These are phyloP conservation scores for Xylaria polymorpha DNA, from an alignment of 2,329 filamentous ascomycete genomes.

Conservation along the genomic window DNA sequence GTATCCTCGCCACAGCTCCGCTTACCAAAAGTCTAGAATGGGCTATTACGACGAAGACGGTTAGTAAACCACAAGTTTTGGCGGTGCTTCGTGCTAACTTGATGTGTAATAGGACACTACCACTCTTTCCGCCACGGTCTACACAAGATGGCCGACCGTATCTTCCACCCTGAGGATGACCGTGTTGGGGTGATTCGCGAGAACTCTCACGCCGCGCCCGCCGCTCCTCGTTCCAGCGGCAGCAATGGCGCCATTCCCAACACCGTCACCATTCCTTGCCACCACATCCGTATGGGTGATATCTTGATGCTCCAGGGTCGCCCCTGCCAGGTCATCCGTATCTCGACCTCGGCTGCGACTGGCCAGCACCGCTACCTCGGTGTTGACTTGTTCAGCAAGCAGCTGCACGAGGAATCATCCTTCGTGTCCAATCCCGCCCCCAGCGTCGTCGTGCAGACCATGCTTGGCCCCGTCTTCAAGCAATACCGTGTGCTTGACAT, in stretches of 20 bases:
- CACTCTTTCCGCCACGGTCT: conserved; percentile 68
- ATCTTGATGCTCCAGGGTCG: conserved; percentile 98
- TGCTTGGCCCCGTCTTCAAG: conserved; percentile 99
- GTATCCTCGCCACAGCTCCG: conserved; percentile 58
- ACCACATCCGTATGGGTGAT: conserved; percentile 99
- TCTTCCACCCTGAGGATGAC: conserved; percentile 61
- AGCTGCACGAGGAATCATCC: conserved; percentile 97
- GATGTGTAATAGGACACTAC: conserved; percentile 61
- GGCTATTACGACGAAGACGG: conserved; percentile 74
- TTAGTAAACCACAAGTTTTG: conserved; percentile 51
- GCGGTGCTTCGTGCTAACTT: conserved; percentile 32
- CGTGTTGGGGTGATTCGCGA: conserved; percentile 62
- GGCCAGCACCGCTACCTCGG: conserved; percentile 99
- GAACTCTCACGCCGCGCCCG: conserved; percentile 47
- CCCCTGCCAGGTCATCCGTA: conserved; percentile 99
- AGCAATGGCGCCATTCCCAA: conserved; percentile 66
- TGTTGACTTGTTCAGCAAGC: conserved; percentile 99
- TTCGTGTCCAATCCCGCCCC: conserved; percentile 97
- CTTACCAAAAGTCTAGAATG: conserved; percentile 66
- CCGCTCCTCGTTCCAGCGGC: conserved; percentile 47
- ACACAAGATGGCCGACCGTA: conserved; percentile 68
- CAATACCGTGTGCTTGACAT: conserved; percentile 99
- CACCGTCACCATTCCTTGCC: conserved; percentile 97
- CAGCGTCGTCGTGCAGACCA: conserved; percentile 98
- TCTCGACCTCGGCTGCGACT: conserved; percentile 96